Evolutionary conservation across 1,284 basidiomycete genomes (phyloP).

Genomic region (Omphalotus olearius): DNA sequence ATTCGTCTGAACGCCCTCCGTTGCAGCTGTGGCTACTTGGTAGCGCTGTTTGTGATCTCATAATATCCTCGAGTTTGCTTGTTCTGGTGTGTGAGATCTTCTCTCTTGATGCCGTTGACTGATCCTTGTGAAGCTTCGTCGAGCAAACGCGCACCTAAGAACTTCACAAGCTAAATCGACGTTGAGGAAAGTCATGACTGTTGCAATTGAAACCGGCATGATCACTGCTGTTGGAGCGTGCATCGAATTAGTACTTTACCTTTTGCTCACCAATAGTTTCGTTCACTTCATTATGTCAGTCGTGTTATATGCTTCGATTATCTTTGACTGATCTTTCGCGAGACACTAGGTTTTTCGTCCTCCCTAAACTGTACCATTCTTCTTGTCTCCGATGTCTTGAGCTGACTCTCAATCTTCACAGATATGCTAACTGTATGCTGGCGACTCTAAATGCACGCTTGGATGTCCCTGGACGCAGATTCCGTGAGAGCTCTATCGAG

Average conservation of each 20-base stretch:
- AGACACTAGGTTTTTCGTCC: conserved; percentile 10
- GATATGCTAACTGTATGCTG: conserved; percentile 15
- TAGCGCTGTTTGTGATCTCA: conserved; percentile 14
- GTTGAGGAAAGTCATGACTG: conserved; percentile 10
- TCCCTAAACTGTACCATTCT: conserved; percentile 14
- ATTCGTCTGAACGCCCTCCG: not conserved
- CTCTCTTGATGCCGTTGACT: not conserved
- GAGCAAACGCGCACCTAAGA: not conserved
- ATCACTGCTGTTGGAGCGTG: conserved; percentile 14
- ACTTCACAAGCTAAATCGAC: not conserved
- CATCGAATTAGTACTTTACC: conserved; percentile 13
- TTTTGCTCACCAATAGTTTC: conserved; percentile 10
- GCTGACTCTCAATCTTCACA: not conserved
- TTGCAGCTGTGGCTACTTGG: conserved; percentile 15
- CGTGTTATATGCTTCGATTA: not conserved
- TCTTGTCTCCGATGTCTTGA: not conserved
- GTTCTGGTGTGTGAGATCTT: conserved; percentile 1
- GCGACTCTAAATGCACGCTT: conserved; percentile 15
- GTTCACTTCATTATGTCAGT: conserved; percentile 14
- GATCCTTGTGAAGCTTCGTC: conserved; percentile 1
- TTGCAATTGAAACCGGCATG: conserved; percentile 14
- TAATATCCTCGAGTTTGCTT: conserved; percentile 9
- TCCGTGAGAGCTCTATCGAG: conserved; percentile 8
- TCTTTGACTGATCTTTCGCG: not conserved
- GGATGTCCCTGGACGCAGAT: conserved; percentile 5